These are phyloP conservation scores for Colletotrichum graminicola DNA, from an alignment of 2,329 filamentous ascomycete species.

Conservation along the genomic window DNA sequence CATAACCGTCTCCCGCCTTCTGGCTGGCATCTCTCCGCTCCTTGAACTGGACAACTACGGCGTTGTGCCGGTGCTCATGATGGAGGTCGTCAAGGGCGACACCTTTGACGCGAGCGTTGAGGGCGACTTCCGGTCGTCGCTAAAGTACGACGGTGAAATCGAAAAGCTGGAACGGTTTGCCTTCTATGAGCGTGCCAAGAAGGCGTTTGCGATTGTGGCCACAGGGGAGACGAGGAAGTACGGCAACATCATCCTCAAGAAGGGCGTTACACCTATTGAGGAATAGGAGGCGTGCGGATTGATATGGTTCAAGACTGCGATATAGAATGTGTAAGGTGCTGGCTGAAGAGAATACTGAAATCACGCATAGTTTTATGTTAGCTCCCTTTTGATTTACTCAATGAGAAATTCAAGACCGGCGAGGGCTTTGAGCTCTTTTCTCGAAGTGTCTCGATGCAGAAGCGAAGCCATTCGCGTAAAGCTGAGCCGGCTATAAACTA, in stretches of 20 bases:
- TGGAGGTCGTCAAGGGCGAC: constrained; percentile 40
- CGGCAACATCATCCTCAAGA: constrained; percentile 37
- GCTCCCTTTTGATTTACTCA: not conserved
- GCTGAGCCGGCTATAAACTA: not conserved
- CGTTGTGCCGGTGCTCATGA: constrained; percentile 37
- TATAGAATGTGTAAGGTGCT: not conserved
- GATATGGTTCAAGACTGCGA: not conserved
- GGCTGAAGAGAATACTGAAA: not conserved
- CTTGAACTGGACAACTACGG: constrained; percentile 39
- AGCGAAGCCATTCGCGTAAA: not conserved
- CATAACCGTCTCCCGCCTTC: constrained; percentile 36
- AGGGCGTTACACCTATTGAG: constrained; percentile 28
- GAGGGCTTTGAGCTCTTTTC: too few species aligned
- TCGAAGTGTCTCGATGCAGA: not conserved
- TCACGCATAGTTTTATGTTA: not conserved
- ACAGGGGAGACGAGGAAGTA: constrained; percentile 40
- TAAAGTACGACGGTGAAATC: constrained; percentile 33
- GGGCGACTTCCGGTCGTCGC: constrained; percentile 27
- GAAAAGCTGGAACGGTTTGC: constrained; percentile 39
- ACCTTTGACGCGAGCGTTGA: constrained; percentile 36
- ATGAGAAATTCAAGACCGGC: not conserved
- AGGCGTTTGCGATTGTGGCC: constrained; percentile 31
- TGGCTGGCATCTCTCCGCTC: constrained; percentile 34
- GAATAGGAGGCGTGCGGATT: not conserved
- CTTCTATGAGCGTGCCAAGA: constrained; percentile 37